Base-by-base conservation (phyloP, 306 rosid genomes). In the Hippophae tibetana region DNA sequence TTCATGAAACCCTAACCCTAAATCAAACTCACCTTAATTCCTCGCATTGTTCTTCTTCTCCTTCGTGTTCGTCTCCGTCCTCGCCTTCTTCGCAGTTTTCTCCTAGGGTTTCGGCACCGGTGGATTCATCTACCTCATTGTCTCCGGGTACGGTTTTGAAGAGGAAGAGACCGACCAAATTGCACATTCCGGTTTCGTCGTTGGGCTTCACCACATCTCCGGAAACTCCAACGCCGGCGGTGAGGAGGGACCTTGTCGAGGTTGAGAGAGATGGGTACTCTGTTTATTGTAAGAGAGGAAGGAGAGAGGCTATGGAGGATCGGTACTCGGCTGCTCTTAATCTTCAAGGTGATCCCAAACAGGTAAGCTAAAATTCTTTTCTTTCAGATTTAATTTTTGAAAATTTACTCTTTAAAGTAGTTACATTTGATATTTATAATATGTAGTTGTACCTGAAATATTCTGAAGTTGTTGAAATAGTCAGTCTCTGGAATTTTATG, bases 101-200 rank as follows among this genome's bases (percentile, higher is more conserved):
- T 10, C 80, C 83, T 7, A 77, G 93, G 8, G 60, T 83, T 42
- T 70, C 74, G 1, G 38, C 3, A 31, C 63, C 57, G 42, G 54
- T 56, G 38, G 8, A 67, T 43, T 56, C 43, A 12, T 23, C 74
- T 1, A 46, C 60, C 0, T 26, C 82, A 0, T 57, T 83, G 13
- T 78, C 95, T 2, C 79, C 86, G 0, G 73, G 38, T 54, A 6
- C 95, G 55, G 77, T 80, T 7, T 69, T 83, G 84, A 92, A 92
- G 84, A 83, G 99, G 78, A 92, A 92, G 68, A 73, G 99, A 57
- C 99, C 99, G 1, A 62, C 86, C 0, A 81, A 75, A 77, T 80
- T 92, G 58, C 85, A 73, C 41, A 85, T 92, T 72, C 99, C 99
- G 7, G 79, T 78, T 48, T 60, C 75, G 3, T 74, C 93, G 14